Evolutionary conservation across 1,284 basidiomycete genomes (phyloP).

Genomic region (Cutaneotrichosporon sp.): DNA sequence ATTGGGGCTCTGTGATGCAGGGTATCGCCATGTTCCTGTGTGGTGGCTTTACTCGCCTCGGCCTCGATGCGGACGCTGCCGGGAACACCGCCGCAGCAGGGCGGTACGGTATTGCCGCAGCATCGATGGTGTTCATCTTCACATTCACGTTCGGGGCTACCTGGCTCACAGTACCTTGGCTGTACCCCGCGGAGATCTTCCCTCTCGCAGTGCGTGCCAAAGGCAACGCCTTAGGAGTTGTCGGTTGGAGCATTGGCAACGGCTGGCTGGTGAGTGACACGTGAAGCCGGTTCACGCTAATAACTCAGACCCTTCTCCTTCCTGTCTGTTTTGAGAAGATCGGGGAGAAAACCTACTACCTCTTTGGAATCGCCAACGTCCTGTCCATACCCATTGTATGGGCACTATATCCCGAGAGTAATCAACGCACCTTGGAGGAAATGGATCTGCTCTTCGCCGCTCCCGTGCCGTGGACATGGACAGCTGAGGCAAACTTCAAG

Average conservation of each 20-base stretch:
- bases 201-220: constrained; percentile 32
- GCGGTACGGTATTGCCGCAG: constrained; percentile 24
- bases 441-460: constrained; percentile 19
- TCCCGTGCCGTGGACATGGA: constrained; percentile 22
- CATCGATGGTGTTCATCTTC: constrained; percentile 30
- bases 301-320: constrained; percentile 17
- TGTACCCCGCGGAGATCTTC: constrained; percentile 41
- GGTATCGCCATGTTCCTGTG: constrained; percentile 47
- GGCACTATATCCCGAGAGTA: constrained; percentile 32
- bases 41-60: constrained; percentile 28
- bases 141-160: constrained; percentile 33
- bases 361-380: constrained; percentile 15
- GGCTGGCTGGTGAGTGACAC: constrained; percentile 23
- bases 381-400: constrained; percentile 30
- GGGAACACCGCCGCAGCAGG: constrained; percentile 17
- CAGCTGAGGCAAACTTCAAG: constrained; percentile 24
- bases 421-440: constrained; percentile 31
- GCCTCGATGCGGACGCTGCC: constrained; percentile 14
- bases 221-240: constrained; percentile 34
- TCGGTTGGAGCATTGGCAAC: constrained; percentile 39
- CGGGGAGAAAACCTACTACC: constrained; percentile 27
- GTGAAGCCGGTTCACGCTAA: not conserved
- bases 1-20: constrained; percentile 20
- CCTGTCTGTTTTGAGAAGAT: constrained; percentile 27
- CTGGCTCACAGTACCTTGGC: constrained; percentile 36